Conservation (phyloP, 129 eudicot species). For the carrot (Daucus carota) region DNA sequence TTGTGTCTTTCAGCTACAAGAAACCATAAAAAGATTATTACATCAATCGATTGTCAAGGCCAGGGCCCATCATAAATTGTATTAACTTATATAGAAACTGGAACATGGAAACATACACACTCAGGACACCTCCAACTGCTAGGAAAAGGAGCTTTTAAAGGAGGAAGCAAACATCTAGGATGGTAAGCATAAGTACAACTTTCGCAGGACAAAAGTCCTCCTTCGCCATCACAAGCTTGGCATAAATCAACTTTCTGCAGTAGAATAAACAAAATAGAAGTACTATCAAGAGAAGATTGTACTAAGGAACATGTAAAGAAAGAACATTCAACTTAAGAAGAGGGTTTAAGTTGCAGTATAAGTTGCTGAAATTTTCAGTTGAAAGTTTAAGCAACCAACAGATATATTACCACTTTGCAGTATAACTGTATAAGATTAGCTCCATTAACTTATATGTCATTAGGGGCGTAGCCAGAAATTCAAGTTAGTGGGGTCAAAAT, state of each 20-base stretch:
- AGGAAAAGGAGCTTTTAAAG: conserved; percentile 69
- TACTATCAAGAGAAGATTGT: background rate
- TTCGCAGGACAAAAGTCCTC: conserved; percentile 55
- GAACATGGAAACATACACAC: conserved; percentile 58
- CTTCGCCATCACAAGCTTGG: conserved; percentile 65
- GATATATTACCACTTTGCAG: background rate
- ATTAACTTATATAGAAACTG: background rate
- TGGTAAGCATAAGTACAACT: conserved; percentile 90
- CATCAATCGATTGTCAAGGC: too few relatives aligned
- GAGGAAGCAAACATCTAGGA: conserved; percentile 76
- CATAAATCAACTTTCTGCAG: conserved; percentile 74
- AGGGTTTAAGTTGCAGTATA: background rate
- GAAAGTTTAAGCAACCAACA: background rate
- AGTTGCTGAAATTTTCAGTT: background rate
- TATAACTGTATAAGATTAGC: background rate
- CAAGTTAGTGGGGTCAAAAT: too few relatives aligned
- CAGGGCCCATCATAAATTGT: background rate
- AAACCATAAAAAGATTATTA: too few relatives aligned
- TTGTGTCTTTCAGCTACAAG: too few relatives aligned
- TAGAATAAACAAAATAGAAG: background rate
- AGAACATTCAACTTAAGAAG: background rate
- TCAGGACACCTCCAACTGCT: conserved; percentile 86
- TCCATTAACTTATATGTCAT: background rate
- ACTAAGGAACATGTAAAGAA: background rate
- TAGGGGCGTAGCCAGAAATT: too few relatives aligned